Evolutionary conservation across 352 stramenopile species (phyloP), one percentile per base, ranked within the genome.

Genomic region (Globisporangium camurandrum): DNA sequence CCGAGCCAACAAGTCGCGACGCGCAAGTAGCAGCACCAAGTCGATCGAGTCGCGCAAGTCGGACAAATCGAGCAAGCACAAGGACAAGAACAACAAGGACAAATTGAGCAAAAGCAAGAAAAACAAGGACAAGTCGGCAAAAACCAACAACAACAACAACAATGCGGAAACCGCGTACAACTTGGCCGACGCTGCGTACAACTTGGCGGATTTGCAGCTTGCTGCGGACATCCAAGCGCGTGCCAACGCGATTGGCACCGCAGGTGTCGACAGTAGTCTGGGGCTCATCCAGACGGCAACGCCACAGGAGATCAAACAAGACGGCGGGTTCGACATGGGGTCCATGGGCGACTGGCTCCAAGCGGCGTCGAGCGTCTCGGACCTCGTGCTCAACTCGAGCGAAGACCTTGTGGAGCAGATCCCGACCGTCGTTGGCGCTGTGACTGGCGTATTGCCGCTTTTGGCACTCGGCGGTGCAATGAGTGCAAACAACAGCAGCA

Each of bases 341-440:
- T 46, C 49, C 11, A 33, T 62, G 23, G 57, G 46, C 3, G 57
- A 59, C 31, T 48, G 40, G 27, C 27, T 62, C 7, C 44, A 46
- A 16, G 55, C 49, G 6, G 55, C 49, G 17, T 57, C 55, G 23
- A 56, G 38, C 42, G 49, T 54, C 38, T 48, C 43, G 14, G 33
- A 42, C 26, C 48, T 28, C 19, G 37, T 41, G 42, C 48, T 30
- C 8, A 39, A 43, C 46, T 46, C 48, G 22, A 20, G 42, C 1
- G 51, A 57, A 2, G 34, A 40, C 28, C 14, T 20, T 3, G 27
- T 12, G n/a, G n/a, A n/a, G n/a, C n/a, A n/a, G n/a, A n/a, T n/a
- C n/a, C n/a, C n/a, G n/a, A n/a, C n/a, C n/a, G n/a, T n/a, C n/a
- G n/a, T n/a, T n/a, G n/a, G n/a, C n/a, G n/a, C n/a, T n/a, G n/a